Evolutionary conservation across 768 basidiomycete genomes (phyloP), one percentile per base, ranked within the genome.

Genomic region (Mycena crocata): DNA sequence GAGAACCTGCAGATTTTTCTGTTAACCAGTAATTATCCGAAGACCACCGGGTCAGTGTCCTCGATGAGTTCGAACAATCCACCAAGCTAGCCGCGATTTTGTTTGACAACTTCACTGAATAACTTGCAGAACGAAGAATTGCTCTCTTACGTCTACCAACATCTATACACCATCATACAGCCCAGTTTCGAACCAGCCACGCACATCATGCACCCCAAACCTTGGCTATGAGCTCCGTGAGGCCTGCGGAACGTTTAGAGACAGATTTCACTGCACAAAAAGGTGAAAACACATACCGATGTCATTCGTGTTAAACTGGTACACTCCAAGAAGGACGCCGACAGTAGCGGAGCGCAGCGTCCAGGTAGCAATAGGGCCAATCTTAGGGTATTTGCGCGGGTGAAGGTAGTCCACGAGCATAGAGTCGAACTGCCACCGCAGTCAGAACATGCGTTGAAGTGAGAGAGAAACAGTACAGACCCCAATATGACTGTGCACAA

Each of bases 261-360:
- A 35, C 49, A 9, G 26, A 15, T 32, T 21, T 23, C 32, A 13
- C 49, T n/a, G 32, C 32, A 44, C 42, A 63, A 66, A 13, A 57
- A 15, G 66, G 49, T 40, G 57, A 39, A n/a, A 34, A 35, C 10
- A 85, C 93, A 71, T 72, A 98, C 98, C 96, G 68, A 99, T 90
- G 76, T 99, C 97, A 76, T 97, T 95, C 45, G 98, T 98, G 83
- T 99, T 98, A 85, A 99, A 98, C 79, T 98, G 93, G 82, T 98
- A 99, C 8, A 98, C 87, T 19, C 98, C 97, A 48, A 95, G 89
- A 56, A 96, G 85, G 6, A 93, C 89, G 24, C 90, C 94, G 40
- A 90, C 87, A 31, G 98, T 98, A 7, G 89, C 82, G 8, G 87
- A 79, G 50, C 95, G 86, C 60, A 98, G 83, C 10, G 83, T 77